Evolutionary conservation across 768 basidiomycete species (phyloP).

Genomic region (Mycena chlorophos): DNA sequence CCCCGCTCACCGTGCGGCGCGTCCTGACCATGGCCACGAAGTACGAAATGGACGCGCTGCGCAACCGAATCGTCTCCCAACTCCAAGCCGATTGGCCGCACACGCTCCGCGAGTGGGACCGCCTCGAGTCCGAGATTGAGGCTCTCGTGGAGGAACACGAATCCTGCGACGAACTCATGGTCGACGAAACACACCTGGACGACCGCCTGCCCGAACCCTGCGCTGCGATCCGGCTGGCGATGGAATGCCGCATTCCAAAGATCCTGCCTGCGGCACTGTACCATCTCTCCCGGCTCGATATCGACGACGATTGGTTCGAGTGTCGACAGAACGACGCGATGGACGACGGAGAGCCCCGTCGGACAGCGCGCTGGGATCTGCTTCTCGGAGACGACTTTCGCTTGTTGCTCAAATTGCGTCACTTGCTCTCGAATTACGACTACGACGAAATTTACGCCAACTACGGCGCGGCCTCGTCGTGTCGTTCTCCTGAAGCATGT

Average conservation of each 20-base stretch:
- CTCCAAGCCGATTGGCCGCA: conserved; percentile 37
- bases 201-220: conserved; percentile 24
- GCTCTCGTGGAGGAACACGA: conserved; percentile 1
- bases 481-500: background rate
- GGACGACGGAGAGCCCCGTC: background rate
- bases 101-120: conserved; percentile 27
- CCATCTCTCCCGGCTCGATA: conserved; percentile 26
- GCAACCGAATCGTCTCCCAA: conserved; percentile 31
- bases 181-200: conserved; percentile 12
- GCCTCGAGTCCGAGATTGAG: conserved; percentile 11
- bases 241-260: conserved; percentile 22
- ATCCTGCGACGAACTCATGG: background rate
- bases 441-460: background rate
- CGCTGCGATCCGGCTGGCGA: conserved; percentile 28
- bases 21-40: conserved; percentile 36
- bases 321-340: background rate
- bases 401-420: conserved; percentile 17
- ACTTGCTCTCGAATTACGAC: background rate
- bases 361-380: conserved; percentile 28
- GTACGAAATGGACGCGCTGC: conserved; percentile 36
- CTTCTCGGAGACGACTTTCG: conserved; percentile 22
- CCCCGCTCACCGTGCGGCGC: conserved; percentile 32
- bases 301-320: conserved; percentile 8
- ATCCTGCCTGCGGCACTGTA: conserved; percentile 34
- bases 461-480: background rate